Evolutionary conservation across 768 basidiomycete genomes (phyloP).

Genomic region (Asterophora lycoperdoides): DNA sequence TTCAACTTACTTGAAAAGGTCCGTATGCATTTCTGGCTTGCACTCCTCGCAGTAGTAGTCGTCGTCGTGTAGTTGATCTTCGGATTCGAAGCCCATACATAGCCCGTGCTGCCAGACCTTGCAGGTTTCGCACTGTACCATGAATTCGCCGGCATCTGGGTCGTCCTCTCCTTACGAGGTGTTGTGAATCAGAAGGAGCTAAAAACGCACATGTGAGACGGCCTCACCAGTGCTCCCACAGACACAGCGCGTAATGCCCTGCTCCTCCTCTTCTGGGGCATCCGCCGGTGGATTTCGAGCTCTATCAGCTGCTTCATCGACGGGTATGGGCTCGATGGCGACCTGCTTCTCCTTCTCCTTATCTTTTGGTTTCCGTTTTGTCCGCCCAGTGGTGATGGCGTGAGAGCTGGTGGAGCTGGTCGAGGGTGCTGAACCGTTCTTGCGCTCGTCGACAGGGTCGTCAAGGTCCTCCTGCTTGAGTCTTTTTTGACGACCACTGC

Average conservation of each 20-base stretch:
- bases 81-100: conserved; percentile 89
- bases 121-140: conserved; percentile 97
- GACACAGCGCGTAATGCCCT: conserved; percentile 74
- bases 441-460: conserved; percentile 53
- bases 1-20: conserved; percentile 69
- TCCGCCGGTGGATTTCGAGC: conserved; percentile 37
- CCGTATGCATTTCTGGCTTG: conserved; percentile 78
- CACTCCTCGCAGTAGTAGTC: conserved; percentile 96
- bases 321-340: conserved; percentile 18
- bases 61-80: conserved; percentile 64
- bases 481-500: conserved; percentile 49
- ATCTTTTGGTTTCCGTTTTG: conserved; percentile 67
- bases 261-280: conserved; percentile 54
- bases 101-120: conserved; percentile 97
- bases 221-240: conserved; percentile 76
- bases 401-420: conserved; percentile 28
- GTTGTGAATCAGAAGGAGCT: conserved; percentile 21
- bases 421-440: conserved; percentile 35
- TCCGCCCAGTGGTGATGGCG: conserved; percentile 28
- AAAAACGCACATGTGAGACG: conserved; percentile 10
- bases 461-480: conserved; percentile 74
- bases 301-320: conserved; percentile 22
- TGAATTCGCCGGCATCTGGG: conserved; percentile 86
- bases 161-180: conserved; percentile 55
- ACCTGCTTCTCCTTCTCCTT: conserved; percentile 49